phyloP scores from a whole-genome alignment of 495 filamentous ascomycete species.

The Viridothelium virens region DNA sequence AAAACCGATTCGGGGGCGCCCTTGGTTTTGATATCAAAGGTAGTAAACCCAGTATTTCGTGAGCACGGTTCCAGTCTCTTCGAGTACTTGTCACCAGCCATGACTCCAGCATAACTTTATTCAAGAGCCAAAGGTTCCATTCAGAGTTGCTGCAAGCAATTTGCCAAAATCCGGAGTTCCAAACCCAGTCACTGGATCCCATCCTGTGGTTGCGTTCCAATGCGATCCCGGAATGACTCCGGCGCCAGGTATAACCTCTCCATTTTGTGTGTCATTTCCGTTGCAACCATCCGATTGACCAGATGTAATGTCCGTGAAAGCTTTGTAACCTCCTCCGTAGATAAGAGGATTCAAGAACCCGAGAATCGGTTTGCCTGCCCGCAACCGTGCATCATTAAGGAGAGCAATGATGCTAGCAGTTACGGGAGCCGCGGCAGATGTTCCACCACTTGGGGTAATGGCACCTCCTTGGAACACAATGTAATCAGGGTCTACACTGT shows the following conservation, averaged over 20 bases:
- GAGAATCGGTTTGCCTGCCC: slow-evolving; percentile 28
- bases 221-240: slow-evolving; percentile 6
- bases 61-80: no score
- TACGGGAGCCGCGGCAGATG: slow-evolving; percentile 31
- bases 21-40: no score
- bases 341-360: slow-evolving; percentile 40
- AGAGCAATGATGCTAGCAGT: slow-evolving; percentile 33
- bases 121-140: not conserved
- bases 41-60: no score
- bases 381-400: slow-evolving; percentile 34
- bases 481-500: slow-evolving; percentile 40
- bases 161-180: slow-evolving; percentile 34
- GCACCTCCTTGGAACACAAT: slow-evolving; percentile 49
- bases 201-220: slow-evolving; percentile 25
- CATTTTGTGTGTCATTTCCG: slow-evolving; percentile 29
- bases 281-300: slow-evolving; percentile 50
- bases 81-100: not conserved
- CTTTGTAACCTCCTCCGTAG: slow-evolving; percentile 30
- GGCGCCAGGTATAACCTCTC: slow-evolving; percentile 22
- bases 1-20: no score
- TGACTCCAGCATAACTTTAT: no score
- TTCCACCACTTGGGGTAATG: slow-evolving; percentile 31
- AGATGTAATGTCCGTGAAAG: slow-evolving; percentile 32
- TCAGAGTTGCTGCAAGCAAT: slow-evolving; percentile 22
- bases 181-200: slow-evolving; percentile 36